Conservation (phyloP, 2,329 filamentous ascomycete species). For the Sphaerulina populicola region DNA sequence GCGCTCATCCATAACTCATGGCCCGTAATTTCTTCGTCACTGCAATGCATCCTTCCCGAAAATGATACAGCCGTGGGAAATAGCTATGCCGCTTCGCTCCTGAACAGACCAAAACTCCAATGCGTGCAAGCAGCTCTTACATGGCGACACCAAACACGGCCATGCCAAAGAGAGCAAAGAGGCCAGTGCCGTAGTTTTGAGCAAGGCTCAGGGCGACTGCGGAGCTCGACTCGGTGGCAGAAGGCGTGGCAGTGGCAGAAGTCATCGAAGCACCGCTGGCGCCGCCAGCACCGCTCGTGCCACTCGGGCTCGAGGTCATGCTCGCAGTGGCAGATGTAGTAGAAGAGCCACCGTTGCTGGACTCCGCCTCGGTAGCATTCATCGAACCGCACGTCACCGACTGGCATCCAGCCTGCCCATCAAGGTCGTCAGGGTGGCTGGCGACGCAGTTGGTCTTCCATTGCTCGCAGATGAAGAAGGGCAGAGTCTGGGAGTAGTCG, state of each 20-base stretch:
- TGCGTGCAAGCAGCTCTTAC: conserved; percentile 33
- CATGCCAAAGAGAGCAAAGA: conserved; percentile 43
- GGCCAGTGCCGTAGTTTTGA: conserved; percentile 45
- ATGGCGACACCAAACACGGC: conserved; percentile 51
- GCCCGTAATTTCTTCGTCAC: conserved; percentile 2
- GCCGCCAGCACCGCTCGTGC: conserved; percentile 21
- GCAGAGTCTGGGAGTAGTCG: conserved; percentile 51
- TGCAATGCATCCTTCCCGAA: conserved; percentile 5
- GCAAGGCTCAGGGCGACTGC: conserved; percentile 38
- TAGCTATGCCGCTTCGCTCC: conserved; percentile 3
- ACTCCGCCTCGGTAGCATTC: conserved; percentile 37
- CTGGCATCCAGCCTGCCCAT: conserved; percentile 40
- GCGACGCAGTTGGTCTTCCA: conserved; percentile 41
- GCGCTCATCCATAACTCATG: conserved; percentile 6
- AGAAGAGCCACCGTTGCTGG: conserved; percentile 26
- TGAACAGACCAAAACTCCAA: conserved; percentile 1
- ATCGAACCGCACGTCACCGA: conserved; percentile 46
- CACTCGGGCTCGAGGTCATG: conserved; percentile 20
- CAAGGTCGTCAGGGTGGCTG: conserved; percentile 34
- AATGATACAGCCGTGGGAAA: conserved; percentile 7
- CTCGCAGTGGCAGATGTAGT: neutral
- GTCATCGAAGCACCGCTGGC: conserved; percentile 20
- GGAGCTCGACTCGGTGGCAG: conserved; percentile 33
- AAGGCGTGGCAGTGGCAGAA: conserved; percentile 19
- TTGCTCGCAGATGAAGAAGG: conserved; percentile 51